Evolutionary conservation across 371 early-diverging fungal genomes (phyloP), one percentile per base, ranked within the genome.

Genomic region (Choanephora cucurbitarum): DNA sequence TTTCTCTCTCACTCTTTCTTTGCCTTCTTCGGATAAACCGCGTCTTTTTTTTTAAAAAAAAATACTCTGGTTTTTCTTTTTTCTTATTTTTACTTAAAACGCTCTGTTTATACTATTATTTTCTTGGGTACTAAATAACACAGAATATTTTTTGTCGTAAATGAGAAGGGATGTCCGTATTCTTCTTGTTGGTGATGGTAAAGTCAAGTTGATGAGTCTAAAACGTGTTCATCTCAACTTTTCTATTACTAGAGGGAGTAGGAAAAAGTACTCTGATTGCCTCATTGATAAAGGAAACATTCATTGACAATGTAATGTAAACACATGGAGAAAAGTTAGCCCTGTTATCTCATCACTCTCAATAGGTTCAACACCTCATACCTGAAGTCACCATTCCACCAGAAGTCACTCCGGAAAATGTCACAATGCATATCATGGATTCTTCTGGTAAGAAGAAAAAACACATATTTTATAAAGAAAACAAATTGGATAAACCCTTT

Each of bases 351-450:
- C n/a, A n/a, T n/a, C n/a, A n/a, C n/a, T n/a, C n/a, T n/a, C n/a
- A 28, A 28, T 50, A 97, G 96, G 91, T 98, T 37, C 96, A 95
- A 63, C 92, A 93, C 60, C 92, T 97, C 37, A 91, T 97, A 53
- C 97, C 97, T 23, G 99, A 96, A 70, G 95, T 97, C 33, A 96
- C 96, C 15, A 97, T 98, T 57, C 99, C 99, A 28, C 95, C 97
- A 47, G 96, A 97, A 65, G 92, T 96, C 68, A 96, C 97, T 32
- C 90, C 93, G 2, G 99, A 97, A 65, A 92, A 94, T 57, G 94
- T 95, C 21, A 95, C 95, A 17, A 96, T 96, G 24, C 91, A 93
- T 66, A 94, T 98, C 50, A 93, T 96, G 51, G 99, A 98, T 70
- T 93, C 96, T 19, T 94, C 97, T 46, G 83, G 90, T 88, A 80